These are phyloP conservation scores for Nicotiana paniculata DNA, from an alignment of 257 asterid genomes.

Conservation along the genomic window DNA sequence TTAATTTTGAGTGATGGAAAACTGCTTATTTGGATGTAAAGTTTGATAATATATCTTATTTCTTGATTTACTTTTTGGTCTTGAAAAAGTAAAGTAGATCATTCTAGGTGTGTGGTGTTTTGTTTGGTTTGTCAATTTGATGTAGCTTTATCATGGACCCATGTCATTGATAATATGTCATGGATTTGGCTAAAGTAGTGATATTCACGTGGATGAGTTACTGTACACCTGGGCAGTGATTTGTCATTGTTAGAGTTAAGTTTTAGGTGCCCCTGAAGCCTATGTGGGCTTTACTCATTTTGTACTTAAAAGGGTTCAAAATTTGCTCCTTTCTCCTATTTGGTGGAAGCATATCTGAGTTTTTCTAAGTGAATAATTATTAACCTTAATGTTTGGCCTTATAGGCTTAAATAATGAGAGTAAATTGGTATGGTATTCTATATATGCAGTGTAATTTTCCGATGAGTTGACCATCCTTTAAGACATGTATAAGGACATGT, in stretches of 20 bases:
- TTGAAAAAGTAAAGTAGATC: not conserved
- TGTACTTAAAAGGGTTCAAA: too few relatives aligned
- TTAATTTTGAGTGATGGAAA: not conserved
- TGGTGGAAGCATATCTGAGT: not conserved
- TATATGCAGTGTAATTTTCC: too few relatives aligned
- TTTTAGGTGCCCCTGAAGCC: too few relatives aligned
- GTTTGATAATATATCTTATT: not conserved
- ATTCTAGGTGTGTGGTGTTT: not conserved
- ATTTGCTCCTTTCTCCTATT: too few relatives aligned
- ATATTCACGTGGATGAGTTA: too few relatives aligned
- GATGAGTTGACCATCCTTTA: too few relatives aligned
- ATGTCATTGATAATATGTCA: not conserved
- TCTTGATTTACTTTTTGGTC: not conserved
- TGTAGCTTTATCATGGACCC: conserved; percentile 1
- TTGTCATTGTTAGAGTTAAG: too few relatives aligned
- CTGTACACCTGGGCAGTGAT: not conserved
- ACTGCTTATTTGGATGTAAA: not conserved
- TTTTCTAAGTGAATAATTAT: not conserved
- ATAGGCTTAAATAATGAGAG: not conserved
- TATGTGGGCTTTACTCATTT: too few relatives aligned
- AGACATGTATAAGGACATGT: too few relatives aligned
- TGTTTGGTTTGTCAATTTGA: not conserved
- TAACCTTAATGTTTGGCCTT: not conserved
- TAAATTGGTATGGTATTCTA: not conserved
- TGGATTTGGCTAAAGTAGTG: not conserved